Percentiles rank a stretch among this genome's conserved stretches.
These are phyloP conservation scores for Trichophyton mentagrophytes DNA, from an alignment of 2,329 filamentous ascomycete species.

Conservation along the genomic window DNA sequence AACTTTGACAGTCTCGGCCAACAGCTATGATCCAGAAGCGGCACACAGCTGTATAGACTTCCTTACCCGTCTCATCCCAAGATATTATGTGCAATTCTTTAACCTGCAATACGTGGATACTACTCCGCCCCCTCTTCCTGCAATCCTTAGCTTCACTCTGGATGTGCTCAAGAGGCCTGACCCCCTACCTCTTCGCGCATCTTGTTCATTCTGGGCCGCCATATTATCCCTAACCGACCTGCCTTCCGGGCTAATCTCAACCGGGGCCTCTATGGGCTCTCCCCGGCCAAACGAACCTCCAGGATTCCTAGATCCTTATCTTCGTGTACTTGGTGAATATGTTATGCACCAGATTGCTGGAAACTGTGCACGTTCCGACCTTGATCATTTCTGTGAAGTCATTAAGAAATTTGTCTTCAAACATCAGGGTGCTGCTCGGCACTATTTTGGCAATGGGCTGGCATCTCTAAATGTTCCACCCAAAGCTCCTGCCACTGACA, in stretches of 20 bases:
- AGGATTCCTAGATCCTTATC: constrained; percentile 24
- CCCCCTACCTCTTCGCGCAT: constrained; percentile 35
- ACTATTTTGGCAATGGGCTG: constrained; percentile 26
- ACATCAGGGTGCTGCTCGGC: constrained; percentile 28
- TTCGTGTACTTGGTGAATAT: constrained; percentile 28
- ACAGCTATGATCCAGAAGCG: constrained; percentile 30
- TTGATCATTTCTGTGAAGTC: constrained; percentile 30
- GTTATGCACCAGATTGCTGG: constrained; percentile 32
- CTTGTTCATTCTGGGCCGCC: constrained; percentile 33
- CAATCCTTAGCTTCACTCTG: constrained; percentile 31
- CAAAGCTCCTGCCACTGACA: not conserved
- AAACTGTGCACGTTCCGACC: constrained; percentile 33
- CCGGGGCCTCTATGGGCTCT: constrained; percentile 10
- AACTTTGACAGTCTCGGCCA: constrained; percentile 24
- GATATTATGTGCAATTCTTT: constrained; percentile 30
- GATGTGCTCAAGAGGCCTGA: constrained; percentile 30
- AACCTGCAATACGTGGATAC: constrained; percentile 17
- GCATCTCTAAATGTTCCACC: constrained; percentile 15
- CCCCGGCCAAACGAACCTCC: constrained; percentile 15
- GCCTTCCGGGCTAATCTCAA: constrained; percentile 8
- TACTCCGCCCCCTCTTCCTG: constrained; percentile 21
- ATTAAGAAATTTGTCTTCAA: constrained; percentile 32
- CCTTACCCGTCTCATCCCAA: constrained; percentile 30
- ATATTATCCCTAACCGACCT: constrained; percentile 24
- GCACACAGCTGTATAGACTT: constrained; percentile 36